Conservation (phyloP, 352 stramenopile species). For the Pythium chondricola region DNA sequence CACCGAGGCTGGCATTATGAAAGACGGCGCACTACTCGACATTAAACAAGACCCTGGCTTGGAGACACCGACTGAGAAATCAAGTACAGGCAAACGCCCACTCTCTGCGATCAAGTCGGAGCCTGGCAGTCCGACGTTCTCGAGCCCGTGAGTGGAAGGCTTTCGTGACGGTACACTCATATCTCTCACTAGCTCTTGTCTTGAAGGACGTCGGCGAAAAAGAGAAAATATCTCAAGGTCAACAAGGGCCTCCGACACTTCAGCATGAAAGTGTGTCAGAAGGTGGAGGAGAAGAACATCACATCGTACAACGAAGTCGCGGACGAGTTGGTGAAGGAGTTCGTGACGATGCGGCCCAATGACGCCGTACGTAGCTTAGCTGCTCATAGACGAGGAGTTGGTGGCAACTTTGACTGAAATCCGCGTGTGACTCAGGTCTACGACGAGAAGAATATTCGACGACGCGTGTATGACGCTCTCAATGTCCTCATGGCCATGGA, state of each 20-base stretch:
- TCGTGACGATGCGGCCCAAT: slow-evolving; percentile 78
- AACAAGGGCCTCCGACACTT: slow-evolving; percentile 93
- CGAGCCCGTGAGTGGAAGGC: slow-evolving; percentile 42
- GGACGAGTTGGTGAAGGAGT: slow-evolving; percentile 90
- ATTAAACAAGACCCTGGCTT: slow-evolving; percentile 35
- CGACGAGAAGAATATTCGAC: slow-evolving; percentile 95
- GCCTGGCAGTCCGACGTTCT: slow-evolving; percentile 41
- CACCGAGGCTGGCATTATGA: slow-evolving; percentile 68
- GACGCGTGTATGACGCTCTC: slow-evolving; percentile 95
- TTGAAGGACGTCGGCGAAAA: slow-evolving; percentile 55
- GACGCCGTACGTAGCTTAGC: slow-evolving; percentile 45
- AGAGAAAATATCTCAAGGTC: slow-evolving; percentile 78
- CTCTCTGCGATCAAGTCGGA: slow-evolving; percentile 20
- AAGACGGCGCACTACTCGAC: slow-evolving; percentile 61
- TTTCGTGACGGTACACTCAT: not conserved
- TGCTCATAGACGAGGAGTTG: not conserved
- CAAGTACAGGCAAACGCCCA: slow-evolving; percentile 19
- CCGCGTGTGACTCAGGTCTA: slow-evolving; percentile 46
- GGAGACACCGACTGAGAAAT: slow-evolving; percentile 6
- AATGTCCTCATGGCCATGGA: slow-evolving; percentile 98
- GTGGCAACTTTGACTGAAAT: not conserved
- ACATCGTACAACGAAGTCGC: slow-evolving; percentile 95
- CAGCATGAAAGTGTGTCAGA: slow-evolving; percentile 95
- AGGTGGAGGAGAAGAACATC: slow-evolving; percentile 94
- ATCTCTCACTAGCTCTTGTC: slow-evolving; percentile 1